Base-by-base conservation (phyloP, 495 filamentous ascomycete genomes). In the Hyphodiscus hymeniophilus region DNA sequence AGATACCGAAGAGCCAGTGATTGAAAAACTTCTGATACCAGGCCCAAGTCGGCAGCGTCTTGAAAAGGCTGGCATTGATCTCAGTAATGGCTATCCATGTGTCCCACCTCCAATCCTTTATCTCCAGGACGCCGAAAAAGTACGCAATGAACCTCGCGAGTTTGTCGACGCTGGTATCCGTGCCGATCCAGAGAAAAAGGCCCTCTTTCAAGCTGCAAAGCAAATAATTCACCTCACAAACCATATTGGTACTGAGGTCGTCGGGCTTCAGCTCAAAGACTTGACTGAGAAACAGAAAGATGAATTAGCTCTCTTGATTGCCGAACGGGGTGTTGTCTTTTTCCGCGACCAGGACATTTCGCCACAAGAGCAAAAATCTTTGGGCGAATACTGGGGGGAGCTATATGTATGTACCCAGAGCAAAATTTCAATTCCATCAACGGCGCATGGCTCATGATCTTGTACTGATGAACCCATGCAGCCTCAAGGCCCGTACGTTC, bases 261-360 rank as follows among this genome's bases (percentile, higher is more conserved):
- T 74, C 33, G 84, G 84, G 0, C 66, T 87, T 7, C 74, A 85
- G 54, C 74, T 89, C 10, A 73, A 75, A 10, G 70, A 75, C 47
- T 69, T 89, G 36, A 82, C 66, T 7, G 76, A 84, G 52, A 70
- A 70, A 1, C 83, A 86, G 58, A 83, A 80, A 60, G 77, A 88
- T 58, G 85, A 89, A 42, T 69, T 88, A 2, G 84, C 84, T 2
- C 69, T 82, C 7, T 62, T 89, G 35, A 74, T 87, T 46, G 76
- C 84, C 18, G 78, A 75, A 41, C 72, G 84, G 23, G 83, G 84
- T 7, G 83, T 87, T 3, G 82, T 89, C 3, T 76, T 88, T 55
- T 86, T 88, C 67, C 74, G 83, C 11, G 69, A 73, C 24, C 84
- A 88, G 63, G 30, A 33, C n/a, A 7, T 36, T 5, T 7, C 13